These are phyloP conservation scores for Starmerella apicola DNA, from an alignment of 805 yeast genomes.

Conservation along the genomic window DNA sequence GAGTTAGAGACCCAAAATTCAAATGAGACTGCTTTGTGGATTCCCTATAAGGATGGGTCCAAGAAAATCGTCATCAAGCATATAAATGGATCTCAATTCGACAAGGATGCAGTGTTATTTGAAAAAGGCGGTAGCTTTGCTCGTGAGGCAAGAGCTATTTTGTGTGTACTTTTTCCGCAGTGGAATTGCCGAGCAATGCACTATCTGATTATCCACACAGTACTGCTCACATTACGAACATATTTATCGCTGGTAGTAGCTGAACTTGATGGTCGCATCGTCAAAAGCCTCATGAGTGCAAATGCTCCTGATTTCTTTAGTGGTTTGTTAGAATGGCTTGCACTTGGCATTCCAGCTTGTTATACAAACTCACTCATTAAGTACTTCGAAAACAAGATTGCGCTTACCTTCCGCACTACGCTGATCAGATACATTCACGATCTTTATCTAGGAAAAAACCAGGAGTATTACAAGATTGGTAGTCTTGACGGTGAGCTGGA, in stretches of 20 bases:
- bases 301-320: slow-evolving; percentile 60
- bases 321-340: slow-evolving; percentile 75
- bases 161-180: slow-evolving; percentile 73
- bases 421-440: slow-evolving; percentile 81
- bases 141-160: slow-evolving; percentile 59
- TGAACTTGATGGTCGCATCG: slow-evolving; percentile 82
- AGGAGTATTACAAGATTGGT: slow-evolving; percentile 73
- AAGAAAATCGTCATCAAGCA: slow-evolving; percentile 7
- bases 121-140: slow-evolving; percentile 42
- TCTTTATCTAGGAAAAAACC: slow-evolving; percentile 63
- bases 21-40: slow-evolving; percentile 10
- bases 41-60: slow-evolving; percentile 13
- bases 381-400: slow-evolving; percentile 59
- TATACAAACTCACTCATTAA: slow-evolving; percentile 85
- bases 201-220: slow-evolving; percentile 55
- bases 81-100: slow-evolving; percentile 11
- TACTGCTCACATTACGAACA: slow-evolving; percentile 67
- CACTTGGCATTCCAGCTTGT: slow-evolving; percentile 85
- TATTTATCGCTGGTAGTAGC: slow-evolving; percentile 80
- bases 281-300: slow-evolving; percentile 74
- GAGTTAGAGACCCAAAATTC: not conserved
- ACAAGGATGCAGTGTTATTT: slow-evolving; percentile 17
- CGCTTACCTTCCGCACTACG: slow-evolving; percentile 74
- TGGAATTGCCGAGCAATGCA: slow-evolving; percentile 54
- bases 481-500: slow-evolving; percentile 41